These are phyloP conservation scores for Guillardia theta DNA, from an alignment of 78 protist genomes.

Conservation along the genomic window DNA sequence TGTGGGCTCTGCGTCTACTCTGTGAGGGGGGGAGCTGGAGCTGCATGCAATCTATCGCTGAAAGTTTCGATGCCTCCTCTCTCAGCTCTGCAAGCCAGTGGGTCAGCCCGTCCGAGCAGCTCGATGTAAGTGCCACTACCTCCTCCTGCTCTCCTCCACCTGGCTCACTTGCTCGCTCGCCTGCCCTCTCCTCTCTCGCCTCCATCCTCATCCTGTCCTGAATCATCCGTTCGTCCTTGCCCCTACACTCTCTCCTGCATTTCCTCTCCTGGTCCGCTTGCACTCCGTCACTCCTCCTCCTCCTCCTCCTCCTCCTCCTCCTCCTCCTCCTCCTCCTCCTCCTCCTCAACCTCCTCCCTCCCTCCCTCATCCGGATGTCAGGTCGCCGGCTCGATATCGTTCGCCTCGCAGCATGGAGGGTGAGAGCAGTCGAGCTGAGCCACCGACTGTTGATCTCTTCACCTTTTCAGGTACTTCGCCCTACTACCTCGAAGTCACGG, in stretches of 20 bases:
- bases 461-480: too few species aligned
- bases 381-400: neutral
- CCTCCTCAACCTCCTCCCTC: neutral
- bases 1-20: too few species aligned
- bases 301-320: neutral
- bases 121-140: too few species aligned
- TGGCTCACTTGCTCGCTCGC: neutral
- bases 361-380: neutral
- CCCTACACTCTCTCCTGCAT: neutral
- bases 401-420: neutral
- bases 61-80: too few species aligned
- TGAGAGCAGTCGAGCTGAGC: too few species aligned
- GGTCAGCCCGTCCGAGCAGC: too few species aligned
- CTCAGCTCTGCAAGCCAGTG: too few species aligned
- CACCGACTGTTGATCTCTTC: too few species aligned
- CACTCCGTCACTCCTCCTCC: neutral
- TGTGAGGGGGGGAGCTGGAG: too few species aligned
- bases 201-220: neutral
- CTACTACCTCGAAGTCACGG: too few species aligned
- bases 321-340: slow-evolving; percentile 1
- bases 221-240: neutral
- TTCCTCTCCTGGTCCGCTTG: neutral
- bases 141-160: neutral
- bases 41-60: too few species aligned
- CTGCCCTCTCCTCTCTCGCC: neutral